Conservation (phyloP, 2,329 filamentous ascomycete species). For the Penicillium crustosum region DNA sequence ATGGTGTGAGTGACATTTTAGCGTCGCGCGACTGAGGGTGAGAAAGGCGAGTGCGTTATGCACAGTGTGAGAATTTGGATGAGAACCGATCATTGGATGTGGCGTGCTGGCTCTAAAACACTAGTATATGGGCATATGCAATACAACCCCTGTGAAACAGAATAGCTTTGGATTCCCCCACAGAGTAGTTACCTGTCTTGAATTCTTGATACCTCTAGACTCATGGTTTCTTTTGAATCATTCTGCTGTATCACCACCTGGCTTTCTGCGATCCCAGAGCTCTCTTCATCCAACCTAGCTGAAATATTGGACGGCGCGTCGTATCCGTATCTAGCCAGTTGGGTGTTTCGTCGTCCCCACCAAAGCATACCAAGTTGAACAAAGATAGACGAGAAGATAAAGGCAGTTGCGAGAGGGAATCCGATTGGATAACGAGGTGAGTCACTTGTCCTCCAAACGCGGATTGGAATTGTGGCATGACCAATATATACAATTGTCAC, state of each 20-base stretch:
- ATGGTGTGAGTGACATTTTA: too few relatives aligned
- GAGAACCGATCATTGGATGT: too few relatives aligned
- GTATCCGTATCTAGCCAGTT: background rate
- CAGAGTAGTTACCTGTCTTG: too few relatives aligned
- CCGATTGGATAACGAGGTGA: conserved; percentile 21
- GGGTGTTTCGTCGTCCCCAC: conserved; percentile 6
- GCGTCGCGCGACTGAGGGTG: too few relatives aligned
- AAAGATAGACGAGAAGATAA: conserved; percentile 8
- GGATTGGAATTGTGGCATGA: conserved; percentile 23
- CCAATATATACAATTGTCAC: conserved; percentile 23
- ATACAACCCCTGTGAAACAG: too few relatives aligned
- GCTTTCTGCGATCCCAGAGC: too few relatives aligned
- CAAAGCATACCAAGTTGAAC: conserved; percentile 10
- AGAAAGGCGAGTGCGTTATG: too few relatives aligned
- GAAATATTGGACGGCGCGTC: background rate
- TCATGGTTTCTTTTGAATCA: background rate
- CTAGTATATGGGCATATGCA: too few relatives aligned
- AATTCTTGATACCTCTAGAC: background rate
- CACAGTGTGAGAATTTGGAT: too few relatives aligned
- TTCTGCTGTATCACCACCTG: background rate
- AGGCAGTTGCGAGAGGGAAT: conserved; percentile 20
- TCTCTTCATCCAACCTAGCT: background rate
- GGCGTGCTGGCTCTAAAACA: too few relatives aligned
- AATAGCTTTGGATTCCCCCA: too few relatives aligned
- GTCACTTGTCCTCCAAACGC: conserved; percentile 20